A percentile compares a stretch with the other conserved stretches of the same genome.
Conservation (phyloP, 345 rosid genomes). For the Gossypium rotundifolium region DNA sequence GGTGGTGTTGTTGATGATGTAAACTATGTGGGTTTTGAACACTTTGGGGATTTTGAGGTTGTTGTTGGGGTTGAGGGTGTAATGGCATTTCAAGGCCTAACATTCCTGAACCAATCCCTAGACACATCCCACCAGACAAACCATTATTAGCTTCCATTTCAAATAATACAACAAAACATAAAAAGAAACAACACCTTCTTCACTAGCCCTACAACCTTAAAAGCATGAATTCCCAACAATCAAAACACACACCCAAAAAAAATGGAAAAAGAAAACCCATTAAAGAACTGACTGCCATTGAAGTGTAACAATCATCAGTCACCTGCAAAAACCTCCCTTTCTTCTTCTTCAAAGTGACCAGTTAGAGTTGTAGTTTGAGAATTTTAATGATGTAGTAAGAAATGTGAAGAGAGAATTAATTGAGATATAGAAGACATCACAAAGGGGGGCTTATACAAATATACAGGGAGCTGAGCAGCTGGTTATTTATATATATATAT, state of each 20-base stretch:
- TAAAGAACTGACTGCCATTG: background rate
- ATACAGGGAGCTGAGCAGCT: constrained; percentile 34
- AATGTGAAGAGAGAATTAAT: background rate
- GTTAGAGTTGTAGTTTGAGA: background rate
- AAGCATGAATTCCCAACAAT: too few relatives aligned
- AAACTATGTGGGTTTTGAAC: constrained; percentile 36
- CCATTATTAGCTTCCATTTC: constrained; percentile 58
- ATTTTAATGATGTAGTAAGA: background rate
- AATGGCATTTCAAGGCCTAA: constrained; percentile 65
- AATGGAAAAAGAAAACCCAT: background rate
- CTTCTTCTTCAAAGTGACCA: background rate
- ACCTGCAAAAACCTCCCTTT: background rate
- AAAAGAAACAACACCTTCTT: background rate
- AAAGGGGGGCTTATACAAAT: too few relatives aligned
- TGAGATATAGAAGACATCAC: background rate
- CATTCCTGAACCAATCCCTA: constrained; percentile 68
- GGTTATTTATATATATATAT: constrained; percentile 21
- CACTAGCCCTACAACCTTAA: too few relatives aligned
- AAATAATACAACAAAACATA: background rate
- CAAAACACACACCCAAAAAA: background rate
- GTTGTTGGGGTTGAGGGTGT: constrained; percentile 43
- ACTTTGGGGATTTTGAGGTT: constrained; percentile 30
- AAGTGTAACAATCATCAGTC: constrained; percentile 16
- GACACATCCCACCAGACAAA: constrained; percentile 52
- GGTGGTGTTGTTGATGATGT: constrained; percentile 33